phyloP scores from a whole-genome alignment of 129 eudicot genomes.

The Kitagawia praeruptora region DNA sequence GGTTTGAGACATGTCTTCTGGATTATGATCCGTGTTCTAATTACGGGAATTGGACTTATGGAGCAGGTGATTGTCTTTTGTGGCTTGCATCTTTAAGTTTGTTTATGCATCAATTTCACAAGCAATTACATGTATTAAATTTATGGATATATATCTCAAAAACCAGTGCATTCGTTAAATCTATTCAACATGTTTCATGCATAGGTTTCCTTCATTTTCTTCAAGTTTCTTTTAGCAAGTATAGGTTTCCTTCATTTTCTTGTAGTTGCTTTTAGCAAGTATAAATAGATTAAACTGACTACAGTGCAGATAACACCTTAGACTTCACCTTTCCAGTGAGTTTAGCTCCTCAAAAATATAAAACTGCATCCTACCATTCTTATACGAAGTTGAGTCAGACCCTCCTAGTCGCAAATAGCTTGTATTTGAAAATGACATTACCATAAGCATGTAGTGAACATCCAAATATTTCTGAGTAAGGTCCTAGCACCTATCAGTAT shows the following conservation, averaged over 20 bases:
- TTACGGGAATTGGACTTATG: conserved; percentile 74
- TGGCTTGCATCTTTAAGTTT: neutral
- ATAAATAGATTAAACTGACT: neutral
- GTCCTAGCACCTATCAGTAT: neutral
- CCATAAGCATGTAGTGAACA: no score
- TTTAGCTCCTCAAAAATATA: neutral
- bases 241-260: neutral
- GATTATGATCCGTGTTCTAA: conserved; percentile 79
- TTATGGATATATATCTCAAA: neutral
- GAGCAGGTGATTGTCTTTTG: conserved; percentile 38
- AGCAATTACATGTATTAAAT: neutral
- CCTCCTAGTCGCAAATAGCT: neutral
- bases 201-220: neutral
- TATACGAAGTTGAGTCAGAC: neutral
- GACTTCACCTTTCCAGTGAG: neutral
- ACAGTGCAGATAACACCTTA: neutral
- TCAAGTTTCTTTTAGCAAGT: neutral
- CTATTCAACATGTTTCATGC: neutral
- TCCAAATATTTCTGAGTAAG: neutral
- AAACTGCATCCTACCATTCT: neutral
- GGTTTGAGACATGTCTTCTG: conserved; percentile 73
- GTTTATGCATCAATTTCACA: neutral
- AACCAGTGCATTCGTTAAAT: neutral
- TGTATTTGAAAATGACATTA: no score
- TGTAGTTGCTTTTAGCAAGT: neutral